Evolutionary conservation across 257 asterid genomes (phyloP).

Genomic region (Voacanga thouarsii): DNA sequence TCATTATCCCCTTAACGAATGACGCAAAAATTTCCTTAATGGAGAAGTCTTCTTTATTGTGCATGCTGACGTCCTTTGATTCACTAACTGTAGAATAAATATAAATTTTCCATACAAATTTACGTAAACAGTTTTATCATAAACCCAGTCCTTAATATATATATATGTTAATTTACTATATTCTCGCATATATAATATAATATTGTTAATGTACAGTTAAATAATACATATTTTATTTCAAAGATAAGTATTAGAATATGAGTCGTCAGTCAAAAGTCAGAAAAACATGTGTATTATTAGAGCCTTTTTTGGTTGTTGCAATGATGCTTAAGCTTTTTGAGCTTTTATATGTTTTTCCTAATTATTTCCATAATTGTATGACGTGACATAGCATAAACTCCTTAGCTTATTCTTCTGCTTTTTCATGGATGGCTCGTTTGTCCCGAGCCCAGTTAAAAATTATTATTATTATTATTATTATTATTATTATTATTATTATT

Average conservation of each 20-base stretch:
- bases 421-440: not conserved
- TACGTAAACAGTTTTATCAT: too few relatives aligned
- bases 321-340: not conserved
- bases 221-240: not conserved
- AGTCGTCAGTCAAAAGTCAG: conserved; percentile 24
- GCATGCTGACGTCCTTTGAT: not conserved
- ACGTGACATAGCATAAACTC: not conserved
- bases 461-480: too few relatives aligned
- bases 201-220: too few relatives aligned
- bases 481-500: too few relatives aligned
- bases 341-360: not conserved
- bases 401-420: not conserved
- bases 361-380: conserved; percentile 4
- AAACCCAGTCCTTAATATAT: too few relatives aligned
- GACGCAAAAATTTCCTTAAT: conserved; percentile 6
- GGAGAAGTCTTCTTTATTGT: conserved; percentile 13
- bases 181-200: too few relatives aligned
- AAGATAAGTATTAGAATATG: conserved; percentile 23
- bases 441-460: too few relatives aligned
- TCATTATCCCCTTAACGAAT: conserved; percentile 1
- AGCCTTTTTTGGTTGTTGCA: conserved; percentile 14
- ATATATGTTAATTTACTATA: too few relatives aligned
- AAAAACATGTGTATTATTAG: conserved; percentile 14
- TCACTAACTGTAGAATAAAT: conserved; percentile 4
- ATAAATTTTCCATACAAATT: too few relatives aligned